Conservation (phyloP, 306 rosid species). For the Crotalaria pallida region DNA sequence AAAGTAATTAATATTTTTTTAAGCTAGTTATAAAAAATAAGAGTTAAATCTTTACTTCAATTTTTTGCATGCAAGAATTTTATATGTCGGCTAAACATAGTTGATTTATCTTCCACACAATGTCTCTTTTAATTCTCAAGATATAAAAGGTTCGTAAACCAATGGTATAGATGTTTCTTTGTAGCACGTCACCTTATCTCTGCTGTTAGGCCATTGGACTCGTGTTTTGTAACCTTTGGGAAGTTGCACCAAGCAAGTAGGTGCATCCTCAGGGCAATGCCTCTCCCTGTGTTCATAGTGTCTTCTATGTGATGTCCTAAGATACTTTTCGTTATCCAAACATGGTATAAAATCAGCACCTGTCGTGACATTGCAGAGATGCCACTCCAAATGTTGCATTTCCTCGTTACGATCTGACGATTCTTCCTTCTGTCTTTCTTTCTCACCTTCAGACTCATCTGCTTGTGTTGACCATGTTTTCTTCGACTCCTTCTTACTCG, state of each 20-base stretch:
- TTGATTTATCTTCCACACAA: not conserved
- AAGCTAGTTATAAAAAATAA: no score
- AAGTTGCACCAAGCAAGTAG: conserved; percentile 58
- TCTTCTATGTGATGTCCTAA: conserved; percentile 38
- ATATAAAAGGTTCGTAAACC: not conserved
- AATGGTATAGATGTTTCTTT: not conserved
- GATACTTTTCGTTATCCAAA: conserved; percentile 62
- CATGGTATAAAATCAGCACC: conserved; percentile 75
- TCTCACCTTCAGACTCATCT: conserved; percentile 49
- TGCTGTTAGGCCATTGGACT: conserved; percentile 65
- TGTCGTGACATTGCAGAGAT: conserved; percentile 51
- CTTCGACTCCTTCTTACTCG: conserved; percentile 43
- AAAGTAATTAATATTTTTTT: no score
- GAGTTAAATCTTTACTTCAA: no score
- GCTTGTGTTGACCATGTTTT: conserved; percentile 55
- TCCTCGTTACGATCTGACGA: conserved; percentile 3
- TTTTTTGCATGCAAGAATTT: no score
- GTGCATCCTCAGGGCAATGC: conserved; percentile 72
- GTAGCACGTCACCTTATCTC: conserved; percentile 52
- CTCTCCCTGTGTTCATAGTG: conserved; percentile 78
- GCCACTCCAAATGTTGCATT: conserved; percentile 47
- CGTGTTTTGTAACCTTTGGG: conserved; percentile 49
- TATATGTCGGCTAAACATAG: no score
- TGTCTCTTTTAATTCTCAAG: not conserved
- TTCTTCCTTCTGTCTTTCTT: conserved; percentile 48